Evolutionary conservation across 495 filamentous ascomycete species (phyloP).

Genomic region (Glarea lozoyensis): DNA sequence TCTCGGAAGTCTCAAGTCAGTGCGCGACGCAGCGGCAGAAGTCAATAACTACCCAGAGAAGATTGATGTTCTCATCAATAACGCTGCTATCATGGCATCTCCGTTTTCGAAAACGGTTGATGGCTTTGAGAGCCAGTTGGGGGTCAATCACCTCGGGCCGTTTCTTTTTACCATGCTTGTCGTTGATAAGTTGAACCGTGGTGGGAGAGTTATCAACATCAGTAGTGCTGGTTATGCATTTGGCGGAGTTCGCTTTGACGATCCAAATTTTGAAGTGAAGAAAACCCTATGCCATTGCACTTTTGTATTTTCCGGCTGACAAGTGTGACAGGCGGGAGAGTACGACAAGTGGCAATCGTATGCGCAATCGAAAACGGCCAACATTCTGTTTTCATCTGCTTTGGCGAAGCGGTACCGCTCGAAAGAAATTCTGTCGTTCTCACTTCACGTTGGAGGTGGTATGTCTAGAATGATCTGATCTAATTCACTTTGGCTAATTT

Average conservation of each 20-base stretch:
- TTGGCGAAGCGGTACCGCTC: slow-evolving; percentile 20
- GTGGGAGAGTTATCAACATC: slow-evolving; percentile 5
- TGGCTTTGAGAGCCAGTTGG: slow-evolving; percentile 47
- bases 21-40: no score
- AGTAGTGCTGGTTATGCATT: not conserved
- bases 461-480: not conserved
- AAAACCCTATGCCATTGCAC: not conserved
- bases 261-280: slow-evolving; percentile 4
- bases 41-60: no score
- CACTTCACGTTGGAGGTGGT: slow-evolving; percentile 1
- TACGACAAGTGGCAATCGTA: slow-evolving; percentile 30
- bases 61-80: slow-evolving; percentile 31
- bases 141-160: slow-evolving; percentile 47
- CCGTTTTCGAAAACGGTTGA: slow-evolving; percentile 13
- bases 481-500: not conserved
- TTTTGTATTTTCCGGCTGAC: not conserved
- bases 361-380: slow-evolving; percentile 49
- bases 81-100: no score
- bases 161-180: slow-evolving; percentile 47
- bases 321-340: not conserved
- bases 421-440: slow-evolving; percentile 1
- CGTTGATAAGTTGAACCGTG: slow-evolving; percentile 17
- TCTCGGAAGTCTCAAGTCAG: no score
- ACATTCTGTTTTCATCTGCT: slow-evolving; percentile 43
- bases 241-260: slow-evolving; percentile 1